Evolutionary conservation across 352 stramenopile species (phyloP), one percentile per base, ranked within the genome.

Genomic region (Globisporangium polare): DNA sequence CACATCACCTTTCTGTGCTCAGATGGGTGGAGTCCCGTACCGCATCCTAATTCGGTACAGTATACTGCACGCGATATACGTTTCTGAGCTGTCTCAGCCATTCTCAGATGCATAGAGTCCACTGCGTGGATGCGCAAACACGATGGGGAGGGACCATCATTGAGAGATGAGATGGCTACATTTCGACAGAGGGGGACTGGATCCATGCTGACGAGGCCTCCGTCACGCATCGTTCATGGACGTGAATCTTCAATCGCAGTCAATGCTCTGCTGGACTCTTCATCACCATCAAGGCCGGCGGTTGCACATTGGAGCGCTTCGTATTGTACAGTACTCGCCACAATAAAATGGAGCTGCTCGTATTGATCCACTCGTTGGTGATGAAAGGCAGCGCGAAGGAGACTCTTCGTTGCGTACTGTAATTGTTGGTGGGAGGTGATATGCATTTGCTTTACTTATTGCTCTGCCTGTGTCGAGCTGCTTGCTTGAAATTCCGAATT

Each of bases 71-170:
- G 27, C 27, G 2, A 5, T 31, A 31, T 31, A 31, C 27, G 27
- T 31, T 31, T 31, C 27, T 31, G 27, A 31, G 27, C 5, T 31
- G 3, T 31, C 27, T 31, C n/a, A 31, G 2, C 2, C 27, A 31
- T 31, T 31, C 27, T 31, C 5, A 6, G 27, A 31, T 5, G 27
- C 27, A 31, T 31, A 31, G n/a, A n/a, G n/a, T n/a, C n/a, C n/a
- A 4, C 31, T 53, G 15, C 27, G 27, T 8, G 18, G 33, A 43
- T 56, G 50, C 50, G 50, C 50, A 56, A 56, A 41, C 50, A 56
- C 13, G 24, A 18, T 29, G 13, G 29, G 27, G 49, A 26, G 7
- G 49, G 49, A 41, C 49, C 27, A 45, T 45, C 1, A 2, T 31
- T 8, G 29, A 35, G 9, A 39, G 31, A 37, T 22, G 18, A 17